Conservation (phyloP, 108 stramenopile genomes). For the Nitzschia palea region DNA sequence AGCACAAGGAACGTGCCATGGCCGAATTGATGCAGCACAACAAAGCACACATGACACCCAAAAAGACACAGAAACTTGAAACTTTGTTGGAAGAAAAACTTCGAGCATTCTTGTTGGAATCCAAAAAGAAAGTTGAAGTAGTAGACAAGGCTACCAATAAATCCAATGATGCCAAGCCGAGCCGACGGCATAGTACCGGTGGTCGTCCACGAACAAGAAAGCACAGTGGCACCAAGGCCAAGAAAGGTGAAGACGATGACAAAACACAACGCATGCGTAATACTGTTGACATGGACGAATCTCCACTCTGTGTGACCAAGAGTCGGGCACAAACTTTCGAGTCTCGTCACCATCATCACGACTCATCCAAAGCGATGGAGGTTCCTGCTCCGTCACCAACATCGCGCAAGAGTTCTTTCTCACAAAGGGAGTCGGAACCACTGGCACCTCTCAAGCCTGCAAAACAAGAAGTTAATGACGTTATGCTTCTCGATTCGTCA, state of each 20-base stretch:
- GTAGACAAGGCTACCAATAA: too few relatives aligned
- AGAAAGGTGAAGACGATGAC: not conserved
- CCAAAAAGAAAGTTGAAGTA: not conserved
- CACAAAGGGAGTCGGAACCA: not conserved
- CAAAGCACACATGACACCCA: not conserved
- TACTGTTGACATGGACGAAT: not conserved
- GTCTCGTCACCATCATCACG: not conserved
- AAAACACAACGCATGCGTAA: not conserved
- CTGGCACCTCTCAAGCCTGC: not conserved
- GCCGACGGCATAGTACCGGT: not conserved
- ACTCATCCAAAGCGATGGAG: not conserved
- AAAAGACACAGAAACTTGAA: constrained; percentile 3
- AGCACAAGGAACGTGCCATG: constrained; percentile 14
- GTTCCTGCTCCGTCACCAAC: not conserved
- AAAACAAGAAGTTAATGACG: not conserved
- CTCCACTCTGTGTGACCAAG: not conserved
- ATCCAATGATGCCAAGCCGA: too few relatives aligned
- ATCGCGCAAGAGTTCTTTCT: not conserved
- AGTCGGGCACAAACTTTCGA: not conserved
- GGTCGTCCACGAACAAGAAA: not conserved
- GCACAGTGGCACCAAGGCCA: not conserved
- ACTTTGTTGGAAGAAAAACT: constrained; percentile 1
- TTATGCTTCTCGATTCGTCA: not conserved
- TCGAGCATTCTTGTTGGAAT: not conserved
- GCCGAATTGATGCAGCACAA: constrained; percentile 3